Conservation (phyloP, 2,329 filamentous ascomycete species). For the Metarhizium album region DNA sequence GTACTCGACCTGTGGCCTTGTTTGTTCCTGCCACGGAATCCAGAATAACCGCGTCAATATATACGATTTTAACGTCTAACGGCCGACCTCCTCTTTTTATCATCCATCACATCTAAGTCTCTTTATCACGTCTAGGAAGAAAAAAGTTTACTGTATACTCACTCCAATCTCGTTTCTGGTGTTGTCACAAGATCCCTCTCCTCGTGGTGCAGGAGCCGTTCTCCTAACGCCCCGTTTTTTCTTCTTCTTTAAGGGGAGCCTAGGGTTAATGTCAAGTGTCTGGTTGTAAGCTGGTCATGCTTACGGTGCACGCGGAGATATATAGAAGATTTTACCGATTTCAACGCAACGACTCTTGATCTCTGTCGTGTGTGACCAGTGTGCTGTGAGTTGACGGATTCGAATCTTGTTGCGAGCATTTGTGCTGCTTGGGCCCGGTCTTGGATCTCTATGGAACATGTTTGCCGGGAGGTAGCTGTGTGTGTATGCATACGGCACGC, state of each 20-base stretch:
- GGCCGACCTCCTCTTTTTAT: not conserved
- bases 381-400: too few species aligned
- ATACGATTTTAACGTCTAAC: not conserved
- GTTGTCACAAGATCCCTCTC: not conserved
- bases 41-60: not conserved
- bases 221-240: not conserved
- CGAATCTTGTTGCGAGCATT: too few species aligned
- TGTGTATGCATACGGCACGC: too few species aligned
- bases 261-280: not conserved
- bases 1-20: not conserved
- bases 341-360: not conserved
- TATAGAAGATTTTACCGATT: not conserved
- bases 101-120: not conserved
- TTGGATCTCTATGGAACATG: too few species aligned
- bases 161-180: not conserved
- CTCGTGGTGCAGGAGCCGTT: too few species aligned
- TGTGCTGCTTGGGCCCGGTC: too few species aligned
- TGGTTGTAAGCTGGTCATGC: not conserved
- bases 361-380: not conserved
- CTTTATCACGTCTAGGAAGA: not conserved
- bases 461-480: too few species aligned
- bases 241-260: too few species aligned
- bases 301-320: not conserved
- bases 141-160: not conserved
- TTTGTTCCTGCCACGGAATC: not conserved